phyloP scores from a whole-genome alignment of 257 asterid genomes.

The Solanum lycopersicoides region DNA sequence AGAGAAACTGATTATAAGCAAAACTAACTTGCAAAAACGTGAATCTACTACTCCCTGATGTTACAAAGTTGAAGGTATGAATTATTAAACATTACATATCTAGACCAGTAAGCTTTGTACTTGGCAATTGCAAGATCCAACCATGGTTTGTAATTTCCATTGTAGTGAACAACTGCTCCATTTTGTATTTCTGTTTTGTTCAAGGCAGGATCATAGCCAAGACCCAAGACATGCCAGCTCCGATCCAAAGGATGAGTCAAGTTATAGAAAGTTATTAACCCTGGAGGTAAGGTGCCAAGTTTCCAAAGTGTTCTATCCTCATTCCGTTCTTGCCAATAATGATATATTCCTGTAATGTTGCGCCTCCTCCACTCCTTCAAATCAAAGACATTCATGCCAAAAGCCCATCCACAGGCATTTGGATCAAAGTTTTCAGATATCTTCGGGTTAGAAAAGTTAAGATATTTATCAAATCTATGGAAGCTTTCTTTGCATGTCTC shows the following conservation, averaged over 20 bases:
- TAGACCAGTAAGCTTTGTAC: conserved; percentile 83
- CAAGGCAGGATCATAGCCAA: conserved; percentile 96
- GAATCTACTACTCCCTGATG: conserved; percentile 19
- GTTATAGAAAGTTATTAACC: conserved; percentile 87
- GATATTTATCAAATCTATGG: conserved; percentile 86
- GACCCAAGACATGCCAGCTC: conserved; percentile 90
- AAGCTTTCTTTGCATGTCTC: conserved; percentile 97
- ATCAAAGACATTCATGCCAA: conserved; percentile 89
- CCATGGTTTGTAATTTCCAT: conserved; percentile 98
- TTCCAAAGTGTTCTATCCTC: conserved; percentile 94
- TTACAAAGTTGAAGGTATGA: conserved; percentile 56
- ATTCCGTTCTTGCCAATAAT: conserved; percentile 80
- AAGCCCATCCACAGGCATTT: conserved; percentile 95
- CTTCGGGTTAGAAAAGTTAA: conserved; percentile 81
- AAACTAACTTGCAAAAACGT: background rate
- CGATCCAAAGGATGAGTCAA: conserved; percentile 77
- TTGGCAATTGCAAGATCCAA: conserved; percentile 86
- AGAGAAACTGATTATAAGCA: background rate
- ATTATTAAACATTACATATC: conserved; percentile 54
- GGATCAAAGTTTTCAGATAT: conserved; percentile 80
- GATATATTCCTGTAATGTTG: conserved; percentile 89
- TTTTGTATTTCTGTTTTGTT: conserved; percentile 71
- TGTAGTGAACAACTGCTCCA: conserved; percentile 88
- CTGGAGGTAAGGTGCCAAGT: conserved; percentile 92
- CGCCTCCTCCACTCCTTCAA: conserved; percentile 81